Evolutionary conservation across 2,329 filamentous ascomycete genomes (phyloP), one percentile per base, ranked within the genome.

Genomic region (Plenodomus lindquistii): DNA sequence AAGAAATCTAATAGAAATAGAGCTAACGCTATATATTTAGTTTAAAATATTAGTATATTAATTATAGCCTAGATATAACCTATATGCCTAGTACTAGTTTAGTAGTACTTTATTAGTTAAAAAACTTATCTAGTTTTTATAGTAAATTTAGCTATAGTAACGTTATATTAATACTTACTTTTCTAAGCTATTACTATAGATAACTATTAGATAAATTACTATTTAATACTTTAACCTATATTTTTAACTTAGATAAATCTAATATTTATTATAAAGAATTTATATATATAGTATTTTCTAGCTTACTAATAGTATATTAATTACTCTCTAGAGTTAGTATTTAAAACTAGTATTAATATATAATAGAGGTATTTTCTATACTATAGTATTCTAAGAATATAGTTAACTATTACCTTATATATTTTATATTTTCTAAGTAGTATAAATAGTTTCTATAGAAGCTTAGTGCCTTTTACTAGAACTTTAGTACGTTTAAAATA

Each of bases 81-180:
- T 60, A 68, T 0, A 59, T 83, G 80, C 61, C 87, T 83, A 52
- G 81, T 83, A 68, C 63, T 1, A 44, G 52, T n/a, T 60, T 71
- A 3, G 70, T 65, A 0, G 87, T 90, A 0, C 87, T 87, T 0
- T 90, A 80, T 41, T 76, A 81, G 10, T 84, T 84, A 0, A 89
- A 90, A 47, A 87, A 86, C 2, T 75, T 79, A 0, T 86, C 87
- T 0, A 80, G 79, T 0, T 79, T 82, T 0, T 77, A 82, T 6
- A 81, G 85, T 0, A 86, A 90, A 56, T 90, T 81, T 60, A 83
- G 84, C 0, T 86, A 91, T 54, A 85, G 86, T 0, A 81, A 91
- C 56, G 84, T 87, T 0, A 77, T 82, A 0, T 85, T 90, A 2
- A 31, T 84, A 0, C 73, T 90, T 1, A 90, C 86, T 0, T 85